Percentiles rank a stretch among this genome's conserved stretches.
These are phyloP conservation scores for Ochetophila trinervis DNA, from an alignment of 306 rosid genomes.

Conservation along the genomic window DNA sequence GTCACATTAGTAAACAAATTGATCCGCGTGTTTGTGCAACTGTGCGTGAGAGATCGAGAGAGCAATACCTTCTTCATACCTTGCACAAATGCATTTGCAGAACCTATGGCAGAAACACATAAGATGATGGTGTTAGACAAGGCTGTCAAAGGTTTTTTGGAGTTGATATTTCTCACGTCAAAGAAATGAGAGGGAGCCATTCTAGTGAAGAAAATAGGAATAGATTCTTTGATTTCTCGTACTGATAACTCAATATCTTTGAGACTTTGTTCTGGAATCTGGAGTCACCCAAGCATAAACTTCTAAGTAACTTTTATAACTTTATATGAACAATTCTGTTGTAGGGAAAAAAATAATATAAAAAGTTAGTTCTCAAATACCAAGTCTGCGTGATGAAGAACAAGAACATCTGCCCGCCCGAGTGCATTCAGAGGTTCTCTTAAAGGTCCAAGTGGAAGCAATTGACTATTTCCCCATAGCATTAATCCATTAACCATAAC, in stretches of 20 bases:
- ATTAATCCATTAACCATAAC: conserved; percentile 83
- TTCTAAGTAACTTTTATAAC: conserved; percentile 2
- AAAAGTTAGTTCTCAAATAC: conserved; percentile 32
- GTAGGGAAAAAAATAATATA: background rate
- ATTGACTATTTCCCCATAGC: conserved; percentile 67
- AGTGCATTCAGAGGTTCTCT: conserved; percentile 81
- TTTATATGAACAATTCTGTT: background rate
- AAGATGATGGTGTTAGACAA: conserved; percentile 42
- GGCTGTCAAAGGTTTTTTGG: conserved; percentile 44
- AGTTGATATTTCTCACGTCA: conserved; percentile 40
- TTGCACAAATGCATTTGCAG: conserved; percentile 74
- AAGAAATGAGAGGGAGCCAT: conserved; percentile 73
- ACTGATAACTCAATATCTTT: conserved; percentile 44
- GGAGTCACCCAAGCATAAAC: conserved; percentile 31
- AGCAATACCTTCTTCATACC: conserved; percentile 58
- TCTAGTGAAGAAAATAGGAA: conserved; percentile 65
- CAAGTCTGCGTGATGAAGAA: conserved; percentile 81
- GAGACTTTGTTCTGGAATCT: conserved; percentile 60
- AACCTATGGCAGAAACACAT: conserved; percentile 86
- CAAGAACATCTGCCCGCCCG: conserved; percentile 61
- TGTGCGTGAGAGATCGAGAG: background rate
- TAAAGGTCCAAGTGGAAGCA: conserved; percentile 83
- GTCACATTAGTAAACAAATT: no score
- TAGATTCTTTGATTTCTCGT: conserved; percentile 39
- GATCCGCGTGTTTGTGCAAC: no score